phyloP scores from a whole-genome alignment of 2,329 filamentous ascomycete species.

The Diaporthe capsici region DNA sequence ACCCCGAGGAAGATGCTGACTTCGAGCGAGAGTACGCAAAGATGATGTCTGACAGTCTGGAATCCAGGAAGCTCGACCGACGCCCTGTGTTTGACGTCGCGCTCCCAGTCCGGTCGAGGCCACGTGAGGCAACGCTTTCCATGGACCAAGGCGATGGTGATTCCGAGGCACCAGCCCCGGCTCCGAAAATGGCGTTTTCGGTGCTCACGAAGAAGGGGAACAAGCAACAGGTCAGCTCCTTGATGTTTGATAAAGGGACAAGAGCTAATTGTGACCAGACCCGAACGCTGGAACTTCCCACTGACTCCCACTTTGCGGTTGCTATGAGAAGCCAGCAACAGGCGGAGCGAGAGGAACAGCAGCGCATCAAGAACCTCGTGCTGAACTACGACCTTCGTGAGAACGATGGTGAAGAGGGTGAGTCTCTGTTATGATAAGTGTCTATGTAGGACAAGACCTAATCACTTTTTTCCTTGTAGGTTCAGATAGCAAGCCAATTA shows the following conservation, averaged over 20 bases:
- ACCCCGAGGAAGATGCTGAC: slow-evolving; percentile 95
- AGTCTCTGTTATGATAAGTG: slow-evolving; percentile 48
- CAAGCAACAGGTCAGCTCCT: slow-evolving; percentile 81
- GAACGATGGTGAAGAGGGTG: slow-evolving; percentile 84
- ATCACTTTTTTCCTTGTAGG: slow-evolving; percentile 52
- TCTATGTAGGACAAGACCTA: neutral
- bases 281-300: slow-evolving; percentile 88
- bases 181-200: slow-evolving; percentile 95
- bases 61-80: slow-evolving; percentile 95
- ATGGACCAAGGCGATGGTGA: slow-evolving; percentile 54
- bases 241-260: neutral
- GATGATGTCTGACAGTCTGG: slow-evolving; percentile 97
- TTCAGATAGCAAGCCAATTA: slow-evolving; percentile 61
- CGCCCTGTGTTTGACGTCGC: slow-evolving; percentile 97
- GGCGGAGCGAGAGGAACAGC: slow-evolving; percentile 95
- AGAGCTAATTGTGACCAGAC: slow-evolving; percentile 69
- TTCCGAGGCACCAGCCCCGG: slow-evolving; percentile 45
- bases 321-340: slow-evolving; percentile 97
- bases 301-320: slow-evolving; percentile 94
- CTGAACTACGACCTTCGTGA: slow-evolving; percentile 96
- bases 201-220: slow-evolving; percentile 97
- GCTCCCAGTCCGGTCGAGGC: slow-evolving; percentile 84
- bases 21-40: slow-evolving; percentile 98
- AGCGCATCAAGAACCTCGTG: slow-evolving; percentile 97
- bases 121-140: slow-evolving; percentile 67